Conservation (phyloP, 2,329 filamentous ascomycete species). For the Apiospora aurea region DNA sequence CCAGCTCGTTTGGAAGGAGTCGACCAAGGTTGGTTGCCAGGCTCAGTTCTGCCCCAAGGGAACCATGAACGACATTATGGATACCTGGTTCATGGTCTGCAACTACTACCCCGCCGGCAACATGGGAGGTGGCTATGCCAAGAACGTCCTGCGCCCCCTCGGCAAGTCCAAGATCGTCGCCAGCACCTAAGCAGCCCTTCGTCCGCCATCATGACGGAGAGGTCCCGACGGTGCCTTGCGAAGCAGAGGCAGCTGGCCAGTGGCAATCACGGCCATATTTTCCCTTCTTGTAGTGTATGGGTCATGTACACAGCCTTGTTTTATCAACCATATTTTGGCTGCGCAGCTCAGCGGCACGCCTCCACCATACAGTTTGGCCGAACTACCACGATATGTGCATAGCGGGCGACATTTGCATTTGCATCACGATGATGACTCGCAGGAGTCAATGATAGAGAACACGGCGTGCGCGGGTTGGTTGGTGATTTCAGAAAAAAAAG, state of each 20-base stretch:
- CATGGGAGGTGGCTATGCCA: slow-evolving; percentile 56
- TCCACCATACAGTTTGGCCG: slow-evolving; percentile 12
- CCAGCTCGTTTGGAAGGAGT: slow-evolving; percentile 75
- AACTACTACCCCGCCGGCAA: slow-evolving; percentile 79
- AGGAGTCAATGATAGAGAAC: slow-evolving; percentile 4
- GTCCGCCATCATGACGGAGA: background rate
- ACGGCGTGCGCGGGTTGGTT: slow-evolving; percentile 9
- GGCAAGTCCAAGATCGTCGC: slow-evolving; percentile 40
- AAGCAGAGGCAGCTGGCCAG: slow-evolving; percentile 25
- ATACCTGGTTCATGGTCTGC: slow-evolving; percentile 82
- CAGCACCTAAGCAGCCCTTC: background rate
- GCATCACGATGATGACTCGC: slow-evolving; percentile 29
- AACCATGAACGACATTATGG: slow-evolving; percentile 52
- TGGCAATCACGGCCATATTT: slow-evolving; percentile 23
- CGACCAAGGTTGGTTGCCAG: slow-evolving; percentile 69
- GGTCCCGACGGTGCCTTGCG: slow-evolving; percentile 25
- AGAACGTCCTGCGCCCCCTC: slow-evolving; percentile 56
- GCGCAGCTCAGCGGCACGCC: slow-evolving; percentile 18
- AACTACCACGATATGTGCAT: slow-evolving; percentile 24
- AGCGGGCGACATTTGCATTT: slow-evolving; percentile 24
- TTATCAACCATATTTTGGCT: slow-evolving; percentile 25
- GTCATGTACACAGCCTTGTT: slow-evolving; percentile 25
- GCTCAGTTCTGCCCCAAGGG: slow-evolving; percentile 58
- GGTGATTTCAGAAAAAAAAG: slow-evolving; percentile 17
- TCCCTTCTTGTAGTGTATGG: slow-evolving; percentile 27